Conservation (phyloP, 345 rosid genomes). For the Zanthoxylum bungeanum region DNA sequence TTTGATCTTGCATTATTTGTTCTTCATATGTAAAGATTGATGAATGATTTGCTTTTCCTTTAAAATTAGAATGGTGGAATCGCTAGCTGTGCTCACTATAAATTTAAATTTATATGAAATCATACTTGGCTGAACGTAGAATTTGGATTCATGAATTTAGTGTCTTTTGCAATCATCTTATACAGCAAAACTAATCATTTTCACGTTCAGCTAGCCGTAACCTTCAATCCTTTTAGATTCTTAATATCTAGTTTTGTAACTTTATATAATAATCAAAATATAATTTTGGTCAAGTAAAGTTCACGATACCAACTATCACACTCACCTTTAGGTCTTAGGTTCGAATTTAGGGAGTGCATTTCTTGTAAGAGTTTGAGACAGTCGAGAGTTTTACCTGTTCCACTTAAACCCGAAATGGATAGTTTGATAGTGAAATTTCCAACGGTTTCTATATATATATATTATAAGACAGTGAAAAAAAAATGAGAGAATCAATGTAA, state of each 20-base stretch:
- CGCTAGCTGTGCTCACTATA: constrained; percentile 14
- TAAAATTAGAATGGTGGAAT: neutral
- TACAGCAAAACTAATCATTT: constrained; percentile 12
- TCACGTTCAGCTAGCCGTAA: neutral
- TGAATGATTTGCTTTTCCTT: neutral
- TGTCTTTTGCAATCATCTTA: neutral
- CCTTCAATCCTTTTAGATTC: neutral
- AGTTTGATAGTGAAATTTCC: too few species aligned
- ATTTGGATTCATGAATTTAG: neutral
- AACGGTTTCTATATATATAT: too few species aligned
- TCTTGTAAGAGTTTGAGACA: too few species aligned
- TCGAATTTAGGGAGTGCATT: too few species aligned
- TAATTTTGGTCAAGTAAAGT: too few species aligned
- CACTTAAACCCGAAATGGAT: too few species aligned
- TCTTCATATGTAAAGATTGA: neutral
- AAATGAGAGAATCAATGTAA: too few species aligned
- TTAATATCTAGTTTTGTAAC: neutral
- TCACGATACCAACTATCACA: too few species aligned
- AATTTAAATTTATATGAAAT: neutral
- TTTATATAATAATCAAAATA: too few species aligned
- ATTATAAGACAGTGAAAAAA: too few species aligned
- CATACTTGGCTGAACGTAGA: neutral
- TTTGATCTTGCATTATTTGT: neutral
- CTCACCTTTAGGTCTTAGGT: too few species aligned
- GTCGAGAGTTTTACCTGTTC: too few species aligned